Percentiles rank a stretch among this genome's conserved stretches.
Conservation (phyloP, 345 rosid genomes). For the Rubroshorea leprosula region DNA sequence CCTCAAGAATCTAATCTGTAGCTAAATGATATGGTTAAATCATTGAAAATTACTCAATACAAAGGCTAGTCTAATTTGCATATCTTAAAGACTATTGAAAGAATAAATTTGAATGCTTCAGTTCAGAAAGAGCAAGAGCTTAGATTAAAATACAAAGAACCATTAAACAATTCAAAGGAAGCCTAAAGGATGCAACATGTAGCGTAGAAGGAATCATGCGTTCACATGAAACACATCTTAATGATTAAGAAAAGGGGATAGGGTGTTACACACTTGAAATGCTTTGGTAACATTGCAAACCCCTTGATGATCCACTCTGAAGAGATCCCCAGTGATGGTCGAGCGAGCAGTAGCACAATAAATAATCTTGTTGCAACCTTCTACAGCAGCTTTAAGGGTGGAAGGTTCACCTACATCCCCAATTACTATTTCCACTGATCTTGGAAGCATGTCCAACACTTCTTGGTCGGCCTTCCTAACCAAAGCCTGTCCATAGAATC, state of each 20-base stretch:
- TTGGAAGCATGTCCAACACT: slow-evolving; percentile 71
- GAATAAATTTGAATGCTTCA: too few species aligned
- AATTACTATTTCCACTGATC: slow-evolving; percentile 75
- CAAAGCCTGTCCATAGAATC: slow-evolving; percentile 43
- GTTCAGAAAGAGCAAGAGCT: too few species aligned
- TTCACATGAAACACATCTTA: too few species aligned
- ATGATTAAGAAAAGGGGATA: too few species aligned
- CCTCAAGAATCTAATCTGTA: too few species aligned
- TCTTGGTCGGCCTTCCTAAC: slow-evolving; percentile 67
- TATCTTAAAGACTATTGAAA: neutral
- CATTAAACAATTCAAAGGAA: too few species aligned
- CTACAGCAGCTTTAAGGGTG: slow-evolving; percentile 59
- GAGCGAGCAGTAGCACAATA: slow-evolving; percentile 97
- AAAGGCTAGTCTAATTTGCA: too few species aligned
- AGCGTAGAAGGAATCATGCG: too few species aligned
- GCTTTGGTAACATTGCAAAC: slow-evolving; percentile 90
- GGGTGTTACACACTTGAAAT: slow-evolving; percentile 49
- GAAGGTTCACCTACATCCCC: slow-evolving; percentile 91
- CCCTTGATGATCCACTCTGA: slow-evolving; percentile 83
- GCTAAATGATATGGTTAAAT: too few species aligned
- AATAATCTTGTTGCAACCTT: slow-evolving; percentile 84
- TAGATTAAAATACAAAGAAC: too few species aligned
- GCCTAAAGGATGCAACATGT: too few species aligned
- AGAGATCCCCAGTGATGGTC: slow-evolving; percentile 76
- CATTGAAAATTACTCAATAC: too few species aligned